Conservation (phyloP, 2,329 filamentous ascomycete genomes). For the Trichoderma aggressivum region DNA sequence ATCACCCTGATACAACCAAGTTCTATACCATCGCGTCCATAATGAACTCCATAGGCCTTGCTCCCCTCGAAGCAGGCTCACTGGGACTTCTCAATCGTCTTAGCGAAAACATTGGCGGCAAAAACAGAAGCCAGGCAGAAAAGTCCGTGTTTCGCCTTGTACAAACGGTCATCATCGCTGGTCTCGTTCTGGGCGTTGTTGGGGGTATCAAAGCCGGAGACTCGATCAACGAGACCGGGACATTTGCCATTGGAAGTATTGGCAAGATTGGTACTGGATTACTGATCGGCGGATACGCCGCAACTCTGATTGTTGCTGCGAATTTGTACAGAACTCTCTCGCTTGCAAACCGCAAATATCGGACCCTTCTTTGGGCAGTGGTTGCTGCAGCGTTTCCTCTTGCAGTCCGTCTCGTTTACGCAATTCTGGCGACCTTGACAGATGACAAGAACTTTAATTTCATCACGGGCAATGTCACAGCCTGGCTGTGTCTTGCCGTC, state of each 20-base stretch:
- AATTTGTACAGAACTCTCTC: background rate
- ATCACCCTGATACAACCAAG: background rate
- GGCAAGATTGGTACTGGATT: background rate
- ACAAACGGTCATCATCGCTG: background rate
- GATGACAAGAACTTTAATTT: background rate
- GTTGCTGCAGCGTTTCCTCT: background rate
- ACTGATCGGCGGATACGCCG: background rate
- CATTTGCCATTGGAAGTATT: background rate
- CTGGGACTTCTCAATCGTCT: background rate
- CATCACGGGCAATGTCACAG: background rate
- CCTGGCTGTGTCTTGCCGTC: background rate
- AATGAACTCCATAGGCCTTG: background rate
- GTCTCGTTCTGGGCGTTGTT: background rate
- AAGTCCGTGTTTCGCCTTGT: background rate
- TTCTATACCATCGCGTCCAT: background rate
- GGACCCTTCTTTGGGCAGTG: background rate
- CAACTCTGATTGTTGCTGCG: background rate
- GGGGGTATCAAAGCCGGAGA: background rate
- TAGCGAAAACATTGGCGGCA: background rate
- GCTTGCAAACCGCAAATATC: background rate
- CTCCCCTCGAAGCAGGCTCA: background rate
- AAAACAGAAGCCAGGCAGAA: background rate
- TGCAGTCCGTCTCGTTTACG: background rate
- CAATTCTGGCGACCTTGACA: background rate
- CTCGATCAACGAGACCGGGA: background rate